Evolutionary conservation across 2,329 filamentous ascomycete genomes (phyloP).

Genomic region (Ustilaginoidea virens): DNA sequence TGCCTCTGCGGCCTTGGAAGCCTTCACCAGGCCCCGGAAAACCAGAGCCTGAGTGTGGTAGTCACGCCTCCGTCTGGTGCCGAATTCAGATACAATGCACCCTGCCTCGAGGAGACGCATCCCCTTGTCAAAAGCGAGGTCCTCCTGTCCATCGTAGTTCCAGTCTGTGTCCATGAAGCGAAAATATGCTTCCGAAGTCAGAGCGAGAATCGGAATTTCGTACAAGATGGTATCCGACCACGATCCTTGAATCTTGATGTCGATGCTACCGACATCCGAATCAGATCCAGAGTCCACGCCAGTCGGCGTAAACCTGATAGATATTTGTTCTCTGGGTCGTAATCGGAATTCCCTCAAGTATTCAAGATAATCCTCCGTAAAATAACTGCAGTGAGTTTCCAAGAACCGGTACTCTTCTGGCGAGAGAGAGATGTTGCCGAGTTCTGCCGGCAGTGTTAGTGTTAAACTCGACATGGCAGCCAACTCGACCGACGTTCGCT

Average conservation of each 20-base stretch:
- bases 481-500: constrained; percentile 11
- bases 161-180: constrained; percentile 90
- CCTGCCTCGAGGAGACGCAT: constrained; percentile 61
- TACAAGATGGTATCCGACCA: constrained; percentile 97
- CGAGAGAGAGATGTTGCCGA: constrained; percentile 67
- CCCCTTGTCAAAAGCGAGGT: constrained; percentile 73
- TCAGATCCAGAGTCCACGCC: constrained; percentile 44
- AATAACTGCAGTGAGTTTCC: constrained; percentile 62
- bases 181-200: constrained; percentile 95
- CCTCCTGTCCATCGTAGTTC: constrained; percentile 74
- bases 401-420: constrained; percentile 71
- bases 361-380: constrained; percentile 60
- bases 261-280: constrained; percentile 56
- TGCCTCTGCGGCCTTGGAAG: constrained; percentile 53
- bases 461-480: background rate
- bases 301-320: constrained; percentile 46
- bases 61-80: constrained; percentile 73
- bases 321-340: constrained; percentile 65
- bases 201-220: constrained; percentile 82
- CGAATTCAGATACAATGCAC: constrained; percentile 88
- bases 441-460: constrained; percentile 34
- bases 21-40: constrained; percentile 69
- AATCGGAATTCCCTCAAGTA: constrained; percentile 75
- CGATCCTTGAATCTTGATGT: constrained; percentile 61
- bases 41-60: constrained; percentile 93